Evolutionary conservation across 306 rosid species (phyloP).

Genomic region (Vicia villosa): DNA sequence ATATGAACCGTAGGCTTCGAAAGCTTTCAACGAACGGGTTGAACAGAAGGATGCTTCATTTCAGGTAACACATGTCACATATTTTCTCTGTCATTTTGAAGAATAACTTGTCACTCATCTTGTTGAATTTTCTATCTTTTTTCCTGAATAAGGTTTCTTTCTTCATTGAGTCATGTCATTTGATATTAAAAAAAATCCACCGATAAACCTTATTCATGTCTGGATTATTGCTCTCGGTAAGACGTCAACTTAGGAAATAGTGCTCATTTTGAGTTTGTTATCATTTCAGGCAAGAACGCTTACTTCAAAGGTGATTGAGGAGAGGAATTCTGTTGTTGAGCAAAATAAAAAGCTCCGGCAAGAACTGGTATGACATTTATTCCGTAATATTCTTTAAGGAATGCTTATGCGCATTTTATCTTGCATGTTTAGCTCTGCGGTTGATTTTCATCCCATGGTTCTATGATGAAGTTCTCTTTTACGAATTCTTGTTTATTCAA

Average conservation of each 20-base stretch:
- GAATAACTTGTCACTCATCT: constrained; percentile 7
- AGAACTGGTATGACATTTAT: constrained; percentile 63
- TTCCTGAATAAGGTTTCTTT: constrained; percentile 8
- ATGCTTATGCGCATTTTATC: not conserved
- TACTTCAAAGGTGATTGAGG: constrained; percentile 65
- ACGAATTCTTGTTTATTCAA: constrained; percentile 14
- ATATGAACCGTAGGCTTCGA: constrained; percentile 56
- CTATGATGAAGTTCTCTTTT: not conserved
- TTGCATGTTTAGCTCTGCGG: not conserved
- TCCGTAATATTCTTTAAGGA: not conserved
- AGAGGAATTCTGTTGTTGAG: constrained; percentile 64
- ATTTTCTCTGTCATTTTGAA: constrained; percentile 20
- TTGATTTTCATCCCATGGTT: constrained; percentile 20
- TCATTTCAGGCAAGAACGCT: constrained; percentile 58
- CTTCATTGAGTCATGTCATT: constrained; percentile 10
- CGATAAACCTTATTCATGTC: too few relatives aligned
- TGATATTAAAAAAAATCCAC: constrained; percentile 4
- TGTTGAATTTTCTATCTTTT: not conserved
- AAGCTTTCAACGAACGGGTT: constrained; percentile 49
- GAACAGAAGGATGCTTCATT: constrained; percentile 61
- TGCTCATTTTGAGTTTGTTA: constrained; percentile 22
- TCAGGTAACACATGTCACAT: constrained; percentile 53
- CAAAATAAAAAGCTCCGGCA: constrained; percentile 76
- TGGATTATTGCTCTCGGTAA: not conserved
- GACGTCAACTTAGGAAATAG: not conserved